A percentile compares a stretch with the other conserved stretches of the same genome.
Evolutionary conservation across 1,139 yeast genomes (phyloP).

Genomic region (Ogataea hybrid): DNA sequence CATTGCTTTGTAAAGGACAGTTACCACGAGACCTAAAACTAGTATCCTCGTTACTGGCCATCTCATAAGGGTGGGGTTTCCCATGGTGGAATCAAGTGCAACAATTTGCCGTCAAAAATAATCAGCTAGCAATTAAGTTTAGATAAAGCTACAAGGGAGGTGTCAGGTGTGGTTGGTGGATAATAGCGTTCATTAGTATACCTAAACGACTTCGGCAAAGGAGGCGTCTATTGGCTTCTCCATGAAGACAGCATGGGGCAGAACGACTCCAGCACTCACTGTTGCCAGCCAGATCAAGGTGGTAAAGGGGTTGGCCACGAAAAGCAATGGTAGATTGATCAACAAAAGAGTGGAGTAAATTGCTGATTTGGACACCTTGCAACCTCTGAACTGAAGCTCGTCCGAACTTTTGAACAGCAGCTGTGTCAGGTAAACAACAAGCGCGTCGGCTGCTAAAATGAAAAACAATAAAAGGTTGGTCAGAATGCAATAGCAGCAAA

Average conservation of each 20-base stretch:
- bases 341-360: slow-evolving; percentile 72
- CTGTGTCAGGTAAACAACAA: slow-evolving; percentile 72
- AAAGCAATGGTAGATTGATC: slow-evolving; percentile 62
- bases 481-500: slow-evolving; percentile 28
- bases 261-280: slow-evolving; percentile 74
- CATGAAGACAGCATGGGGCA: slow-evolving; percentile 86
- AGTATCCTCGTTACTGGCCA: slow-evolving; percentile 1
- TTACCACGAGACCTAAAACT: background rate
- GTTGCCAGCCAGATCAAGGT: slow-evolving; percentile 93
- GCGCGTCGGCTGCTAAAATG: slow-evolving; percentile 56
- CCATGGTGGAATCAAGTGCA: background rate
- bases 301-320: slow-evolving; percentile 87
- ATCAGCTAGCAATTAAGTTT: background rate
- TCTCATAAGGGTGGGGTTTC: background rate
- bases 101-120: slow-evolving; percentile 1
- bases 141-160: background rate
- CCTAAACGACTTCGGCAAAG: slow-evolving; percentile 68
- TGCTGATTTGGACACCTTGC: slow-evolving; percentile 69
- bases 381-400: slow-evolving; percentile 60
- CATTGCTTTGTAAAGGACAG: background rate
- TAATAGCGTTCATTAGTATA: slow-evolving; percentile 5
- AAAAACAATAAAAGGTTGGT: slow-evolving; percentile 58
- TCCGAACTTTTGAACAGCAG: slow-evolving; percentile 60
- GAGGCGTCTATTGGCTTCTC: slow-evolving; percentile 97
- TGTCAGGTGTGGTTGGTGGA: slow-evolving; percentile 2